Conservation (phyloP, 768 basidiomycete genomes). For the Paxillus rubicundulus region DNA sequence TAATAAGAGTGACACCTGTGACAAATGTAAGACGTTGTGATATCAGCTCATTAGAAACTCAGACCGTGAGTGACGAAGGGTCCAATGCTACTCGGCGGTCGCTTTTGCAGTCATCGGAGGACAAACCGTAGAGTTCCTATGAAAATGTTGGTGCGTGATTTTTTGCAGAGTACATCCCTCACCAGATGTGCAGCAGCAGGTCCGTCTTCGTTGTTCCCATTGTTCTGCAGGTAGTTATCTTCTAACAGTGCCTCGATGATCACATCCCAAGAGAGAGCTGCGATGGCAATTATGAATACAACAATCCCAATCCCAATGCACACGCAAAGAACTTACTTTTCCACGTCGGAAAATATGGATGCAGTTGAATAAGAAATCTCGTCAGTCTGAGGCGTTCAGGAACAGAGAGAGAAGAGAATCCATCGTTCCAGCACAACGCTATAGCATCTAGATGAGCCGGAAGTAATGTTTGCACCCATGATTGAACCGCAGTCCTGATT, state of each 20-base stretch:
- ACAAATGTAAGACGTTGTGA: background rate
- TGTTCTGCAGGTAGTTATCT: constrained; percentile 45
- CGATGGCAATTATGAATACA: background rate
- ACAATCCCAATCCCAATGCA: background rate
- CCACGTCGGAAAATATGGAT: constrained; percentile 68
- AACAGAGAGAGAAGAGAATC: constrained; percentile 52
- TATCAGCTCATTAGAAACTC: background rate
- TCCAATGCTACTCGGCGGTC: constrained; percentile 29
- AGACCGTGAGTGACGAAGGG: constrained; percentile 26
- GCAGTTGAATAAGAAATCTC: constrained; percentile 64
- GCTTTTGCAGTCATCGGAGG: constrained; percentile 22
- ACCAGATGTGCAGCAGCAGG: constrained; percentile 43
- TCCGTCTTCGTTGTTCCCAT: constrained; percentile 38
- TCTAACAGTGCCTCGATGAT: constrained; percentile 59
- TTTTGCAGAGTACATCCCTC: constrained; percentile 8
- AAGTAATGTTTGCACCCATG: constrained; percentile 58
- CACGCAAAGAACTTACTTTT: constrained; percentile 41
- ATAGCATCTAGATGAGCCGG: constrained; percentile 66
- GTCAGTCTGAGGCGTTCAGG: constrained; percentile 56
- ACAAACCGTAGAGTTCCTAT: constrained; percentile 47
- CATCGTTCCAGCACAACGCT: constrained; percentile 65
- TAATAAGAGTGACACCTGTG: constrained; percentile 52
- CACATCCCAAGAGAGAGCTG: constrained; percentile 65
- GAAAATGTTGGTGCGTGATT: background rate
- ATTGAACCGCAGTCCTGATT: constrained; percentile 55